Base-by-base conservation (phyloP, 2,329 filamentous ascomycete genomes). In the Lizonia empirigonia region DNA sequence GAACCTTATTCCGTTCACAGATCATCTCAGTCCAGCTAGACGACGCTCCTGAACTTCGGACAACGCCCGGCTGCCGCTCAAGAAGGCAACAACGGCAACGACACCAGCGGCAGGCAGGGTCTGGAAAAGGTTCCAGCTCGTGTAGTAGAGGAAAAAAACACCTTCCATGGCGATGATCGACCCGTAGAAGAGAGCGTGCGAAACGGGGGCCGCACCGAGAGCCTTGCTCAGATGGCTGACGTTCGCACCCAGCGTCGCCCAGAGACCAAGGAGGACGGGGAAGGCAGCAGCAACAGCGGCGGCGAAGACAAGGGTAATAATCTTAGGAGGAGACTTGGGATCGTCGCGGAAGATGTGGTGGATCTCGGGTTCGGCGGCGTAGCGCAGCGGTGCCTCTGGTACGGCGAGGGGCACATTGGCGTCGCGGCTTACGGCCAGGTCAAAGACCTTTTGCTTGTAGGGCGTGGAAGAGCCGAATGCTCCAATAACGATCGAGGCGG, bases 61-160 rank as follows among this genome's bases (percentile, higher is more conserved):
- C 62, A 99, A 79, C 5, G 94, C 94, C 74, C 91, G 87, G 70
- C 88, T 91, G 49, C 94, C 94, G 71, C 90, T 96, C 56, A 97
- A 74, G 70, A 96, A 90, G 9, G 90, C 85, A 46, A 91, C 83
- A 20, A 82, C 75, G 13, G 86, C 85, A 23, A 94, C 83, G 34
- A 86, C 76, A 26, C 80, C 80, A 45, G 88, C 85, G 20, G 85
- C 86, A 4, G 91, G 92, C 40, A 99, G 80, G 12, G 85, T 85
- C 78, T 96, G 88, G 81, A 97, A 96, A 36, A 99, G 80, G 68
- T 87, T 96, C 92, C 93, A 97, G 68, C 78, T 85, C 44, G 84
- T 88, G 77, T 97, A 97, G 82, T 99, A 99, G 60, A 96, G 77
- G 79, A 94, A 93, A 77, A 99, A 97, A 49, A 96, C 86, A 13